A percentile compares a stretch with the other conserved stretches of the same genome.
phyloP scores from a whole-genome alignment of 148 eudicot species.

The Camellia sinensis region DNA sequence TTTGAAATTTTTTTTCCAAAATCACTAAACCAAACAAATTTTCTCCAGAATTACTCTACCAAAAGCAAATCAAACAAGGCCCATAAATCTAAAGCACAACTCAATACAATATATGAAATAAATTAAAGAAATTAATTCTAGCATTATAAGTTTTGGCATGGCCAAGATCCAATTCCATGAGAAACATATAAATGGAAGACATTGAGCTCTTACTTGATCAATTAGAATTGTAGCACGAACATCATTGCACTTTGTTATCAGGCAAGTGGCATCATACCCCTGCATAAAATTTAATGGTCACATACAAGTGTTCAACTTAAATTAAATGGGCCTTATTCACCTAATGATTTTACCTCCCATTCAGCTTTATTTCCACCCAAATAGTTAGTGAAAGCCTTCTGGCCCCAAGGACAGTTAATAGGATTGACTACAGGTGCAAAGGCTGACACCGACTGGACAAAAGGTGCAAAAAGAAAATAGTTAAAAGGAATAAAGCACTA shows the following conservation, averaged over 20 bases:
- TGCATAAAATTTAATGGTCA: conserved; percentile 31
- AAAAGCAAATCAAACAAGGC: too few relatives aligned
- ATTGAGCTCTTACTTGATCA: conserved; percentile 66
- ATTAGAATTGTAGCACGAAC: conserved; percentile 75
- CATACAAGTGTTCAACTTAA: background rate
- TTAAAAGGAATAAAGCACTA: background rate
- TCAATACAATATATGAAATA: background rate
- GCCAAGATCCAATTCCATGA: background rate
- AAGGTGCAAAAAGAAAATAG: conserved; percentile 12
- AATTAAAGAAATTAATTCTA: background rate
- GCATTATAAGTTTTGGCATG: background rate
- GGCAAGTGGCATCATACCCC: conserved; percentile 91
- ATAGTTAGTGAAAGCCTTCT: conserved; percentile 94
- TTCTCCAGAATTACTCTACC: too few relatives aligned
- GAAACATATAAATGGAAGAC: background rate
- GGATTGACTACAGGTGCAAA: conserved; percentile 88
- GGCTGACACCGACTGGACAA: conserved; percentile 85
- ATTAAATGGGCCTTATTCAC: background rate
- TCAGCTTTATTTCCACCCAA: conserved; percentile 74
- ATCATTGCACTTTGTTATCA: conserved; percentile 66
- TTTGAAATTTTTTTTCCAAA: too few relatives aligned
- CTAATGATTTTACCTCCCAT: conserved; percentile 69
- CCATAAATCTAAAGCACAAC: background rate
- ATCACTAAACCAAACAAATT: too few relatives aligned
- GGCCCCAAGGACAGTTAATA: conserved; percentile 94